Conservation (phyloP, 345 rosid species). For the Rubroshorea leprosula region DNA sequence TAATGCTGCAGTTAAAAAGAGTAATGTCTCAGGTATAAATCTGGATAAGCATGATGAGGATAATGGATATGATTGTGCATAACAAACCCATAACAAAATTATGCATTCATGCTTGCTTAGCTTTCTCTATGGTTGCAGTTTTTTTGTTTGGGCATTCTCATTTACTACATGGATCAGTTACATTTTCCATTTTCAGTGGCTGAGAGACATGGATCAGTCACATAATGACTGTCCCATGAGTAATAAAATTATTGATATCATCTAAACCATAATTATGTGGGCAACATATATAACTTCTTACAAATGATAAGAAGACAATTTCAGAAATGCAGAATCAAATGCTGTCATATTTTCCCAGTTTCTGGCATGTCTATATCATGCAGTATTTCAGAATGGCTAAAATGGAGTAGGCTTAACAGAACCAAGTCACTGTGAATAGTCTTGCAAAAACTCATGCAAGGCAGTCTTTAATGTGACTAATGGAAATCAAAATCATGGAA, state of each 20-base stretch:
- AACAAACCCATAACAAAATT: background rate
- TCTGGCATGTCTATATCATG: too few species aligned
- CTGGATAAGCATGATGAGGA: background rate
- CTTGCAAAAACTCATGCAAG: background rate
- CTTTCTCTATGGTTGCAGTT: background rate
- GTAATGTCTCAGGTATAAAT: constrained; percentile 1
- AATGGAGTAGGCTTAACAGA: background rate
- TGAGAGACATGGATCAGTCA: background rate
- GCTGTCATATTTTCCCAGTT: too few species aligned
- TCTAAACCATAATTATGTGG: background rate
- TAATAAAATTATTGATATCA: constrained; percentile 4
- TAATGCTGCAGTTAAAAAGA: constrained; percentile 56
- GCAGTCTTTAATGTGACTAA: background rate
- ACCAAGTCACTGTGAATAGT: too few species aligned
- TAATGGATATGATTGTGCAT: too few species aligned
- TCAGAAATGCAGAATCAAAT: too few species aligned
- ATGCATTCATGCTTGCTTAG: background rate
- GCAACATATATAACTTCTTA: too few species aligned
- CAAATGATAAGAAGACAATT: too few species aligned
- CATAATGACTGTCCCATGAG: background rate
- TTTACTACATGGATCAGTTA: background rate
- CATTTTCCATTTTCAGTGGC: too few species aligned
- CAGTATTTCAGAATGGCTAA: too few species aligned
- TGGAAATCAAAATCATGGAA: background rate
- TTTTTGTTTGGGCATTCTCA: background rate